A percentile compares a stretch with the other conserved stretches of the same genome.
Conservation (phyloP, 768 basidiomycete genomes). For the Sarcomyxa edulis region DNA sequence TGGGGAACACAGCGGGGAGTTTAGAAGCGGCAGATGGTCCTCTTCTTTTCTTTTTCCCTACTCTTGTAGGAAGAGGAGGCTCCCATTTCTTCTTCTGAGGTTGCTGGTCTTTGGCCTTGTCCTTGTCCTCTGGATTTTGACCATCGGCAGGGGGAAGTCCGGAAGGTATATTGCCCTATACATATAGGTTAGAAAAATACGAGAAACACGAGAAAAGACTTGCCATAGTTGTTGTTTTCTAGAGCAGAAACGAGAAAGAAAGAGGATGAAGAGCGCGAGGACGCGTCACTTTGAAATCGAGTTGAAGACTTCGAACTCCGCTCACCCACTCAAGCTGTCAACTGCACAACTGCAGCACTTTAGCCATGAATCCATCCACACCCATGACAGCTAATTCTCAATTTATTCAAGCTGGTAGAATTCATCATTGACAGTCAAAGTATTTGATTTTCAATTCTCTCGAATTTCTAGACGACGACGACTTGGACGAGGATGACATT, state of each 20-base stretch:
- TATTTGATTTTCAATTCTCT: slow-evolving; percentile 1
- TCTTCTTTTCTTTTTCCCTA: slow-evolving; percentile 94
- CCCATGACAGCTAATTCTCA: slow-evolving; percentile 61
- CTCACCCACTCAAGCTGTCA: no score
- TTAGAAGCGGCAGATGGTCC: slow-evolving; percentile 91
- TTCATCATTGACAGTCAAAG: slow-evolving; percentile 3
- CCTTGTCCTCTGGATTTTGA: slow-evolving; percentile 19
- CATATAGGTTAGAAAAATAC: no score
- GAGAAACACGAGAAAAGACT: no score
- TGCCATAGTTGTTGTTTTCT: no score
- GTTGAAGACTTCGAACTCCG: no score
- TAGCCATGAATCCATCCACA: slow-evolving; percentile 20
- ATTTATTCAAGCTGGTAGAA: slow-evolving; percentile 73
- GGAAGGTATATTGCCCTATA: slow-evolving; percentile 73
- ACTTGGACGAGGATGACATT: slow-evolving; percentile 76
- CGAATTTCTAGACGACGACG: slow-evolving; percentile 63
- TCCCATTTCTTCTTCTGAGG: slow-evolving; percentile 94
- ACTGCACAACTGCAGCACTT: no score
- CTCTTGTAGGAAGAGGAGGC: slow-evolving; percentile 92
- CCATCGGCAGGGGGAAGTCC: slow-evolving; percentile 40
- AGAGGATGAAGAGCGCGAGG: no score
- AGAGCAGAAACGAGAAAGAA: no score
- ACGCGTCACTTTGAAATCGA: no score
- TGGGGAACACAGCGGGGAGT: slow-evolving; percentile 89
- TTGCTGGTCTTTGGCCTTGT: slow-evolving; percentile 46